Evolutionary conservation across 768 basidiomycete genomes (phyloP).

Genomic region (Boletus rubroflammeus): DNA sequence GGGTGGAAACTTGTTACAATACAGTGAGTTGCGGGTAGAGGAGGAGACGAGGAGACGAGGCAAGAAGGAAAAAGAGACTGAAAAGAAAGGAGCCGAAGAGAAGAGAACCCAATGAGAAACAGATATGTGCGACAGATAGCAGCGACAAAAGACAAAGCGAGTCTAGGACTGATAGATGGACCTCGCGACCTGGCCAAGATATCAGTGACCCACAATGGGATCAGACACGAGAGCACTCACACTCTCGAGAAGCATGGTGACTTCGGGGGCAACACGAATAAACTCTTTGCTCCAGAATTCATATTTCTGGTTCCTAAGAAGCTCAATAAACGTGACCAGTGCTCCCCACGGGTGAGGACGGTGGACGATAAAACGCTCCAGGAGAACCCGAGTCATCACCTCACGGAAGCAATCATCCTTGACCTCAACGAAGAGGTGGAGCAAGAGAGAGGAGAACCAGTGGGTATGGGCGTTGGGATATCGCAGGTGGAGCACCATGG

Average conservation of each 20-base stretch:
- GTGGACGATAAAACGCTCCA: slow-evolving; percentile 92
- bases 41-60: slow-evolving; percentile 23
- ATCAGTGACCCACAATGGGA: not conserved
- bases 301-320: slow-evolving; percentile 86
- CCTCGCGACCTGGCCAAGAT: slow-evolving; percentile 58
- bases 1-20: slow-evolving; percentile 66
- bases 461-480: slow-evolving; percentile 98
- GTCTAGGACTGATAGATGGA: slow-evolving; percentile 77
- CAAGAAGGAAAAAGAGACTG: slow-evolving; percentile 8
- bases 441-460: slow-evolving; percentile 91
- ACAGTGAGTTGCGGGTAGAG: slow-evolving; percentile 62
- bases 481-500: slow-evolving; percentile 92
- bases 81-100: slow-evolving; percentile 8
- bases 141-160: slow-evolving; percentile 53
- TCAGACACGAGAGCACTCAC: slow-evolving; percentile 42
- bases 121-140: slow-evolving; percentile 83
- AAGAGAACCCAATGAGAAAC: slow-evolving; percentile 58
- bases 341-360: slow-evolving; percentile 98
- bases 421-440: slow-evolving; percentile 82
- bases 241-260: slow-evolving; percentile 79
- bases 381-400: slow-evolving; percentile 81
- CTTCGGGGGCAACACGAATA: slow-evolving; percentile 80
- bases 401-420: slow-evolving; percentile 76
- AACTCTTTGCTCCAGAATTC: slow-evolving; percentile 91
- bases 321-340: slow-evolving; percentile 88